Base-by-base conservation (phyloP, 495 filamentous ascomycete species). In the Podospora australis region DNA sequence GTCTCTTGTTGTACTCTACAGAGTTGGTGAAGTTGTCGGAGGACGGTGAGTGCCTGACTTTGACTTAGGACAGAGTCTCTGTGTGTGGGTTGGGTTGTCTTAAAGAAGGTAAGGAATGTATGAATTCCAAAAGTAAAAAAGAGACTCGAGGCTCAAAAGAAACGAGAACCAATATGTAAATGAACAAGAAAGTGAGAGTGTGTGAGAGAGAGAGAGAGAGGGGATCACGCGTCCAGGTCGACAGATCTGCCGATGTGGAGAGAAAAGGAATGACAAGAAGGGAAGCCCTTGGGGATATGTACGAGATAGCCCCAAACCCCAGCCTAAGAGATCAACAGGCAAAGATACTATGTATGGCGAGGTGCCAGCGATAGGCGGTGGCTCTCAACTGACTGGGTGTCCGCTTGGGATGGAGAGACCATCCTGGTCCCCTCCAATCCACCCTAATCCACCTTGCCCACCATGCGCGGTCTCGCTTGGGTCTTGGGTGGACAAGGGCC, bases 251-350 rank as follows among this genome's bases (percentile, higher is more conserved):
- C 71, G 70, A 71, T 72, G 62, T 57, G 52, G 58, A 58, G 66
- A 57, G 63, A 40, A 54, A 66, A 62, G 55, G 64, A 64, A 55
- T 57, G 60, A 64, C 50, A 59, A 57, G 65, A 66, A 63, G 66
- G 71, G 67, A 67, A 64, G 60, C 69, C 71, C 63, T 62, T 57
- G 63, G 60, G 69, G 67, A 74, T 70, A 71, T 70, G 71, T 73
- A 72, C 56, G 56, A n/a, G 62, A 64, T 43, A 23, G 40, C 14
- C 22, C 40, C 28, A 43, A 40, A 25, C 40, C 40, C 20, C 11
- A 21, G 14, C 32, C 51, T 55, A 60, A 52, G 43, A 64, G 63
- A 64, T 67, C 60, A 66, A 63, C 62, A 52, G 62, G 49, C 54
- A 56, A 59, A 65, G 66, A 66, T 64, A 64, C n/a, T n/a, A n/a